Conservation (phyloP, 169 alveolate species). For the Neospora caninum region DNA sequence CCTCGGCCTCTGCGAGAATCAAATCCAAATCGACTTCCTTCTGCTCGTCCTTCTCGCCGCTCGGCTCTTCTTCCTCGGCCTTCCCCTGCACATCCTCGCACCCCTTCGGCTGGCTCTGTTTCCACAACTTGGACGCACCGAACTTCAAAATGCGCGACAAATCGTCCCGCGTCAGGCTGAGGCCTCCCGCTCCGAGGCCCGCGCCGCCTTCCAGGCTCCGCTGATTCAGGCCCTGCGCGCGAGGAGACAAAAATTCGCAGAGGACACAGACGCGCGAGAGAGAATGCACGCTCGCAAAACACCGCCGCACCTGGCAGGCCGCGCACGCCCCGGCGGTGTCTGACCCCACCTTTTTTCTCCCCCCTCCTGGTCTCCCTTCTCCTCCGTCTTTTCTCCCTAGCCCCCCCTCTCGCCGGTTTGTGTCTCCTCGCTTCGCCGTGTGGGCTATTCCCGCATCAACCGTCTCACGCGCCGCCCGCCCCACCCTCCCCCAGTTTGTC, state of each 20-base stretch:
- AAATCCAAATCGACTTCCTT: constrained; percentile 75
- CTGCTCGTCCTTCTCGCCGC: constrained; percentile 78
- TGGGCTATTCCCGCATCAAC: no score
- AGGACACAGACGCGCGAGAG: neutral
- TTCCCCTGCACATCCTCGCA: constrained; percentile 71
- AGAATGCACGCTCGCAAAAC: no score
- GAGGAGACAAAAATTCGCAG: neutral
- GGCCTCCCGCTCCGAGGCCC: constrained; percentile 1
- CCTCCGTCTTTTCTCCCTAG: no score
- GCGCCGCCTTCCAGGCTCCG: constrained; percentile 14
- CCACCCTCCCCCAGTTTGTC: no score
- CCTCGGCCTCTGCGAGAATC: constrained; percentile 61
- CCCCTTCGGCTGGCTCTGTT: constrained; percentile 66
- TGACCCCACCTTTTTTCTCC: no score
- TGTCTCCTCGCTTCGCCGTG: no score
- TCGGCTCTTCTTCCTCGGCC: constrained; percentile 79
- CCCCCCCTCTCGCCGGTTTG: no score
- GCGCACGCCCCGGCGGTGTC: no score
- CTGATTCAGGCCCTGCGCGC: constrained; percentile 65
- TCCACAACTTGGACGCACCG: constrained; percentile 92
- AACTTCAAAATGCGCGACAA: constrained; percentile 88
- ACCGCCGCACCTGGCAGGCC: no score
- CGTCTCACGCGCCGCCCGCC: no score
- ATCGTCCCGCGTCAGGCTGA: constrained; percentile 86
- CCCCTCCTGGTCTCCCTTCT: no score